phyloP scores from a whole-genome alignment of 352 stramenopile genomes.

The Pythium aristosporum region DNA sequence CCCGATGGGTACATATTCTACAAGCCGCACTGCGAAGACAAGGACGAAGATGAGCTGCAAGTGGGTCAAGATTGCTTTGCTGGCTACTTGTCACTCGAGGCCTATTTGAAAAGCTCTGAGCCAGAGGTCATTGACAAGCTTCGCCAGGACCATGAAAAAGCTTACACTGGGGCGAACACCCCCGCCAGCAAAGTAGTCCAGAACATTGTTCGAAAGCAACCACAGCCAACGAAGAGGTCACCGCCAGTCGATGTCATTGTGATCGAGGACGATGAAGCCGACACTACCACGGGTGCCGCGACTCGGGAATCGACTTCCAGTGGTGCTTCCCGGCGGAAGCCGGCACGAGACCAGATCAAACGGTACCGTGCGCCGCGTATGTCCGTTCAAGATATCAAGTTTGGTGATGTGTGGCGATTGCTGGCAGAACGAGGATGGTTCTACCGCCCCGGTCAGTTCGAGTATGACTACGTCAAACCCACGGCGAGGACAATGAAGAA shows the following conservation, averaged over 20 bases:
- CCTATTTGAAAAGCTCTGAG: constrained; percentile 41
- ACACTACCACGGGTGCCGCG: constrained; percentile 9
- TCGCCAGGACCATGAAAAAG: constrained; percentile 35
- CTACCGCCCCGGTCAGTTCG: constrained; percentile 35
- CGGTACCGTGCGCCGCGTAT: neutral
- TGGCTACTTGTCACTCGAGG: constrained; percentile 42
- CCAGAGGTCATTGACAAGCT: constrained; percentile 44
- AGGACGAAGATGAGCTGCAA: constrained; percentile 25
- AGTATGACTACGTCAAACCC: constrained; percentile 75
- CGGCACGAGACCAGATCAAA: constrained; percentile 17
- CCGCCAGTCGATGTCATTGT: constrained; percentile 6
- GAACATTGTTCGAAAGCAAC: neutral
- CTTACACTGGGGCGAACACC: neutral
- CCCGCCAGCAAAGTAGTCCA: neutral
- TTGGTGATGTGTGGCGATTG: constrained; percentile 51
- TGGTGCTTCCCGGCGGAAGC: constrained; percentile 9
- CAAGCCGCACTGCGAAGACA: constrained; percentile 45
- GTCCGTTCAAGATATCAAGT: constrained; percentile 44
- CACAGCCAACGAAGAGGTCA: neutral
- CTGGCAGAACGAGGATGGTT: constrained; percentile 59
- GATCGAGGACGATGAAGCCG: constrained; percentile 25
- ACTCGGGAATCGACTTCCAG: neutral
- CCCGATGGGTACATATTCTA: constrained; percentile 55
- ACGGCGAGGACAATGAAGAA: constrained; percentile 28
- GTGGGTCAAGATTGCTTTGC: constrained; percentile 50